These are phyloP conservation scores for Alopecurus myosuroides DNA, from an alignment of 176 grass and related monocot genomes.

Conservation along the genomic window DNA sequence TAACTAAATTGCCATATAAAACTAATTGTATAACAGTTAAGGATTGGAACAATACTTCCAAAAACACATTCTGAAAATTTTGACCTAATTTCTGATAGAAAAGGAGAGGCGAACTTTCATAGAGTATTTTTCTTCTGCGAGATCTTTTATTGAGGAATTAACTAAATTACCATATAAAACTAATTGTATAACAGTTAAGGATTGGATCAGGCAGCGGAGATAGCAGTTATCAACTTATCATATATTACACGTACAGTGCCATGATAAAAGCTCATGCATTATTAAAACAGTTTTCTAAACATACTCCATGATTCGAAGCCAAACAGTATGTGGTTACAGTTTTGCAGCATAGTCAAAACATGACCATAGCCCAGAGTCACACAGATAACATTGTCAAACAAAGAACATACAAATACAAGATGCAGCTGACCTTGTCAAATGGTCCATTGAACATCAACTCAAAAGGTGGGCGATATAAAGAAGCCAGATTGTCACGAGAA, in stretches of 20 bases:
- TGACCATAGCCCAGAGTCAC: background rate
- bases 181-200: background rate
- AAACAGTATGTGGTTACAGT: background rate
- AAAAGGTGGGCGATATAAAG: constrained; percentile 91
- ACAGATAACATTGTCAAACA: background rate
- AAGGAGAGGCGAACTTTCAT: background rate
- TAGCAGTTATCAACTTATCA: background rate
- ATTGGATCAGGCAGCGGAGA: background rate
- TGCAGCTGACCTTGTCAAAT: constrained; percentile 70
- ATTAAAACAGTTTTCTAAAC: background rate
- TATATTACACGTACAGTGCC: background rate
- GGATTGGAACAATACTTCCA: background rate
- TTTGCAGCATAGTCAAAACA: background rate
- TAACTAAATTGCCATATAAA: background rate
- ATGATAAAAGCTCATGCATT: background rate
- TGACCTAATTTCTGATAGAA: background rate
- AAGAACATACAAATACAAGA: background rate
- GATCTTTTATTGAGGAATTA: background rate
- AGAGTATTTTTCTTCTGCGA: no score
- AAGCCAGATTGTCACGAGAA: constrained; percentile 69
- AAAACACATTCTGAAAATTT: background rate
- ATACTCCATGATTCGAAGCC: no score
- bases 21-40: background rate
- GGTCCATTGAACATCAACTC: constrained; percentile 87
- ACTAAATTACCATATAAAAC: background rate